Percentiles rank a stretch among this genome's conserved stretches.
Conservation (phyloP, 352 stramenopile genomes). For the Phytophthora citrophthora region DNA sequence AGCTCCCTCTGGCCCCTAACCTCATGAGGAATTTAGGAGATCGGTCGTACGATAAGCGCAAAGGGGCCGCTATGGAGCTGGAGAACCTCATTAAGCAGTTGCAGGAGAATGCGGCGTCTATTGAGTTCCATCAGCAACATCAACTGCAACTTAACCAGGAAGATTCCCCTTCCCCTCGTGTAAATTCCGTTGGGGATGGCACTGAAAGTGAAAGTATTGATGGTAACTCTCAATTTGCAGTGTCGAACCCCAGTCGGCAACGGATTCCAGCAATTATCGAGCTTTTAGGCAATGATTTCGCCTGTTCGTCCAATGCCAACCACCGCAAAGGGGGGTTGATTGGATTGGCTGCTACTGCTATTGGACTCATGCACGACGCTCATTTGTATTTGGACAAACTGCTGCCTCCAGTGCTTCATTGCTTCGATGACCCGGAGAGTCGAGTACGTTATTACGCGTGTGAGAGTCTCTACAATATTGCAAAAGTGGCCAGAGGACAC, state of each 20-base stretch:
- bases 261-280: constrained; percentile 96
- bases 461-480: constrained; percentile 99
- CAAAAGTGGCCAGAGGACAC: constrained; percentile 94
- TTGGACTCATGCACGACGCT: constrained; percentile 95
- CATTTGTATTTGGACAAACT: constrained; percentile 94
- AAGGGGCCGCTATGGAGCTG: constrained; percentile 98
- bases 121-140: constrained; percentile 74
- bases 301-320: constrained; percentile 98
- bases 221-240: constrained; percentile 7
- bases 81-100: constrained; percentile 98
- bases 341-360: constrained; percentile 96
- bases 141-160: constrained; percentile 35
- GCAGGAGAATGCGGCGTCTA: constrained; percentile 91
- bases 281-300: constrained; percentile 98
- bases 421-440: constrained; percentile 99
- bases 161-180: constrained; percentile 15
- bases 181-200: constrained; percentile 10
- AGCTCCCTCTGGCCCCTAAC: constrained; percentile 77
- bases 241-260: constrained; percentile 64
- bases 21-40: constrained; percentile 95
- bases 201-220: constrained; percentile 40
- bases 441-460: constrained; percentile 99
- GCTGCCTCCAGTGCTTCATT: constrained; percentile 98
- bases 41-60: constrained; percentile 99
- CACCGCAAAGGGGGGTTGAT: constrained; percentile 99